phyloP scores from a whole-genome alignment of 176 grass and related monocot genomes.

The Microstegium vimineum region DNA sequence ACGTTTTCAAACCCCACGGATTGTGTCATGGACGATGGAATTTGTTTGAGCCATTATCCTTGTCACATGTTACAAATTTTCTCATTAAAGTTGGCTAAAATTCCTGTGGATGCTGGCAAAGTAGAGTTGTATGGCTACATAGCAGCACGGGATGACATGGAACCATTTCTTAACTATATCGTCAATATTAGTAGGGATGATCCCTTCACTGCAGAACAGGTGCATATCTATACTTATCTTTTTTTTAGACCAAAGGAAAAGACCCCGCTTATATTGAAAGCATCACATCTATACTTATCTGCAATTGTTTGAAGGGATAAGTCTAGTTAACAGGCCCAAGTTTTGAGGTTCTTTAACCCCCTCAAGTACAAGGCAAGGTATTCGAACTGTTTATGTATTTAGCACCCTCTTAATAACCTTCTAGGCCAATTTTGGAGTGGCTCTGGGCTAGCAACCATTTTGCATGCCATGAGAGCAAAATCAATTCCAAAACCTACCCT shows the following conservation, averaged over 20 bases:
- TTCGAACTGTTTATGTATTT: neutral
- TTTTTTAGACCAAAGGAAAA: too few relatives aligned
- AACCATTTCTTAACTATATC: neutral
- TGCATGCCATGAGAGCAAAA: neutral
- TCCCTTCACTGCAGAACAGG: neutral
- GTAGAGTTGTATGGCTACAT: neutral
- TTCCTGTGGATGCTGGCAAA: neutral
- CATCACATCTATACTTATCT: neutral
- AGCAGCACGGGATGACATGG: neutral
- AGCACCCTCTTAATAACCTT: neutral
- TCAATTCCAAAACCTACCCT: neutral
- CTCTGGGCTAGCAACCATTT: neutral
- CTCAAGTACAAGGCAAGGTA: neutral
- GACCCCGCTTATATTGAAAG: too few relatives aligned
- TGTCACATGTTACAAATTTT: neutral
- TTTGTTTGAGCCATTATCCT: neutral
- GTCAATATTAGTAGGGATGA: neutral
- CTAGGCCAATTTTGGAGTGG: neutral
- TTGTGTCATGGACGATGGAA: neutral
- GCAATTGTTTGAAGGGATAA: neutral
- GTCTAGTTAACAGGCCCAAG: neutral
- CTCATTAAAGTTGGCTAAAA: neutral
- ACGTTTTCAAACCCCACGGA: neutral
- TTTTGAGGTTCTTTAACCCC: neutral
- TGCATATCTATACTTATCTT: too few relatives aligned